Evolutionary conservation across 306 rosid species (phyloP).

Genomic region (Comarum palustre): DNA sequence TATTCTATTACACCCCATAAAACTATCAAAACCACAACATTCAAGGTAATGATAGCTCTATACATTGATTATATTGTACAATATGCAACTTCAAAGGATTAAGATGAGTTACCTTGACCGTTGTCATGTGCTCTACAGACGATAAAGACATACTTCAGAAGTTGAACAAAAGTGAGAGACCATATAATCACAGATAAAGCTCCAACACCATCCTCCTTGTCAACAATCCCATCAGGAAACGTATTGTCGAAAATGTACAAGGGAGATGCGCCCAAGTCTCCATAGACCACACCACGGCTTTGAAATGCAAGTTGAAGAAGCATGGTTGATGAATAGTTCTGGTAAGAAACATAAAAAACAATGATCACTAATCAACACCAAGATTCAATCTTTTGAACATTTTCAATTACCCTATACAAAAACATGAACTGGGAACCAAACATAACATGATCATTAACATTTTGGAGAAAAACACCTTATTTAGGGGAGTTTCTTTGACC

Average conservation of each 20-base stretch:
- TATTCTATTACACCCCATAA: not conserved
- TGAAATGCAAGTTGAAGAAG: conserved; percentile 85
- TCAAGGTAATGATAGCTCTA: not conserved
- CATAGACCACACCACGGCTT: conserved; percentile 95
- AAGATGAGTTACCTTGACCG: conserved; percentile 74
- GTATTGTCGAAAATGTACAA: conserved; percentile 88
- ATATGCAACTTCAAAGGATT: conserved; percentile 8
- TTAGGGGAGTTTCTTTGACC: conserved; percentile 61
- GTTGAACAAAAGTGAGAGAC: conserved; percentile 87
- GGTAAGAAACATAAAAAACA: conserved; percentile 21
- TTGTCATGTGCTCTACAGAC: conserved; percentile 94
- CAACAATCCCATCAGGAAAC: conserved; percentile 63
- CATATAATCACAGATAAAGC: conserved; percentile 88
- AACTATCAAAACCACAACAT: not conserved
- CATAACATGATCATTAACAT: not conserved
- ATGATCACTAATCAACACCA: conserved; percentile 24
- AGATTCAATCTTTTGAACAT: not conserved
- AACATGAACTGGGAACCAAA: not conserved
- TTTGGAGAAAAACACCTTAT: conserved; percentile 46
- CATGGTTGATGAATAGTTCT: conserved; percentile 68
- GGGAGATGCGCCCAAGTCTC: conserved; percentile 98
- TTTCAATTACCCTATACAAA: not conserved
- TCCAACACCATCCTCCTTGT: conserved; percentile 78
- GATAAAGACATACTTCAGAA: conserved; percentile 81
- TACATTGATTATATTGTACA: not conserved